These are phyloP conservation scores for Candida multigemmis DNA, from an alignment of 805 yeast genomes.

Conservation along the genomic window DNA sequence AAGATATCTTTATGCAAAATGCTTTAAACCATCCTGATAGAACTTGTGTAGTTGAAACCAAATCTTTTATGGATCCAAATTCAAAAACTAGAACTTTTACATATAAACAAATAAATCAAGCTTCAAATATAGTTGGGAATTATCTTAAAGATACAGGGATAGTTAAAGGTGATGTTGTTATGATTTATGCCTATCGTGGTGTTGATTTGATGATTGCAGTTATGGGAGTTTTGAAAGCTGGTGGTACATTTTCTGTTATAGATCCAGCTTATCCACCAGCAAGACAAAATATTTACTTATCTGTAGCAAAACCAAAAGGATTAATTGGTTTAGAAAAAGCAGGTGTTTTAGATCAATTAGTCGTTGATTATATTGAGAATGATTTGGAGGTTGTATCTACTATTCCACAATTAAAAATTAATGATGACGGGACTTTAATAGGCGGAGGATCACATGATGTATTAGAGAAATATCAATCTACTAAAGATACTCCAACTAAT, in stretches of 20 bases:
- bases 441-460: conserved; percentile 53
- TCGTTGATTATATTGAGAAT: conserved; percentile 63
- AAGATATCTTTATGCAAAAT: conserved; percentile 85
- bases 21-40: conserved; percentile 81
- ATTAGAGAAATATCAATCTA: conserved; percentile 36
- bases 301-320: conserved; percentile 91
- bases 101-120: conserved; percentile 82
- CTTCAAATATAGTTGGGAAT: conserved; percentile 90
- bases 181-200: conserved; percentile 96
- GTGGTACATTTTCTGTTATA: conserved; percentile 96
- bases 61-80: conserved; percentile 47
- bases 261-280: conserved; percentile 99
- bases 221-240: conserved; percentile 96
- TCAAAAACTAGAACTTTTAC: conserved; percentile 64
- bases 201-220: conserved; percentile 96
- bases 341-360: conserved; percentile 69
- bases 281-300: conserved; percentile 85
- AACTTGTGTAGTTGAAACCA: conserved; percentile 89
- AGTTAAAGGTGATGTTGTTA: conserved; percentile 86
- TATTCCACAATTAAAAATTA: conserved; percentile 70
- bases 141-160: conserved; percentile 76
- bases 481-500: conserved; percentile 60
- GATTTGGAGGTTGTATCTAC: conserved; percentile 67
- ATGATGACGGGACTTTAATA: conserved; percentile 60
- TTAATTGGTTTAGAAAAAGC: conserved; percentile 87